A percentile compares a stretch with the other conserved stretches of the same genome.
phyloP scores from a whole-genome alignment of 2,329 filamentous ascomycete species.

The Drechslera avenae region DNA sequence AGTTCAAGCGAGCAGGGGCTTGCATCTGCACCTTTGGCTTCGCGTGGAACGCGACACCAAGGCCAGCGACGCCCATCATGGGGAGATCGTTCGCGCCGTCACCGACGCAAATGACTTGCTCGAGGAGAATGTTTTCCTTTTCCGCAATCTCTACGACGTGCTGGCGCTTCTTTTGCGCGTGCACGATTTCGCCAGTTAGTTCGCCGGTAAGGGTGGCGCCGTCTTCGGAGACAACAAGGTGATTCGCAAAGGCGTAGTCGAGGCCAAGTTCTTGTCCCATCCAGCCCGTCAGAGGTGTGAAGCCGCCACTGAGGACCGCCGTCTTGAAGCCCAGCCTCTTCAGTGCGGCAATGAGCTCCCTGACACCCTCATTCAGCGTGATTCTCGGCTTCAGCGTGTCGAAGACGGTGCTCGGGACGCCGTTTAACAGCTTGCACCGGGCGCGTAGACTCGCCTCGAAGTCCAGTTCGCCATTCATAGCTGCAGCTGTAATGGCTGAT shows the following conservation, averaged over 20 bases:
- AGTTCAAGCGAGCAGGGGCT: constrained; percentile 74
- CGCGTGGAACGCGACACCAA: constrained; percentile 83
- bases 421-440: constrained; percentile 79
- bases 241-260: constrained; percentile 88
- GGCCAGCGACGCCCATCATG: constrained; percentile 76
- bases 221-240: constrained; percentile 68
- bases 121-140: constrained; percentile 67
- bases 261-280: constrained; percentile 79
- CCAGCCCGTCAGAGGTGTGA: constrained; percentile 87
- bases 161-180: constrained; percentile 74
- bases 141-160: constrained; percentile 72
- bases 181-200: constrained; percentile 72
- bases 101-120: constrained; percentile 74
- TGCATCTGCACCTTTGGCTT: constrained; percentile 82
- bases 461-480: constrained; percentile 95
- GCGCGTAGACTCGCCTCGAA: constrained; percentile 84
- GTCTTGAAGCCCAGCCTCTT: constrained; percentile 82
- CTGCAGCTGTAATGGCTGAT: constrained; percentile 84
- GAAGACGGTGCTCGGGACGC: constrained; percentile 79
- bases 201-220: constrained; percentile 69
- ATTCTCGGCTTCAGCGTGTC: constrained; percentile 75
- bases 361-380: constrained; percentile 80
- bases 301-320: constrained; percentile 90
- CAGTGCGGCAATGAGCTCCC: constrained; percentile 73
- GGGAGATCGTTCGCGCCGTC: constrained; percentile 83